Evolutionary conservation across 2,329 filamentous ascomycete genomes (phyloP).

Genomic region (Trichoderma afroharzianum): DNA sequence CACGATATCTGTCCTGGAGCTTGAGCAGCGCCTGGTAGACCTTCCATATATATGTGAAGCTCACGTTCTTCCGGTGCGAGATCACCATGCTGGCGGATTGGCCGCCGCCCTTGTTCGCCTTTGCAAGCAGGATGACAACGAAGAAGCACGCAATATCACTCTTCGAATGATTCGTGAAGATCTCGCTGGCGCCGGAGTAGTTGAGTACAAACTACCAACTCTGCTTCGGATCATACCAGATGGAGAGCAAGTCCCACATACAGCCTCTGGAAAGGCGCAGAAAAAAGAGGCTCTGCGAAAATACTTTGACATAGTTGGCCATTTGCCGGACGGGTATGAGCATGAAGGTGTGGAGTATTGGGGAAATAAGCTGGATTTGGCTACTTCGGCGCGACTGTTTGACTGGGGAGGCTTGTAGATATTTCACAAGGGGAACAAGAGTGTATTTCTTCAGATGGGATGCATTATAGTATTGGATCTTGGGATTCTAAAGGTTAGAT

Average conservation of each 20-base stretch:
- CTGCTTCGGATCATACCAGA: neutral
- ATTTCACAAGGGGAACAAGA: fast-evolving
- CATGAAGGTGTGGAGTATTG: neutral
- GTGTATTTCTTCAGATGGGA: neutral
- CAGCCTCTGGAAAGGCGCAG: neutral
- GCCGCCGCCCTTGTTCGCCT: neutral
- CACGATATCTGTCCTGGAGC: neutral
- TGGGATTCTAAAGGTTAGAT: neutral
- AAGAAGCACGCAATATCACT: neutral
- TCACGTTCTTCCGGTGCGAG: neutral
- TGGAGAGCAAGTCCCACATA: neutral
- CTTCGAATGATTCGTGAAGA: neutral
- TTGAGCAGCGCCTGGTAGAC: neutral
- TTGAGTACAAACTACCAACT: neutral
- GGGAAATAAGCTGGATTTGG: neutral
- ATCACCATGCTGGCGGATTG: neutral
- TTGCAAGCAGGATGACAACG: neutral
- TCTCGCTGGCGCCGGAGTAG: neutral
- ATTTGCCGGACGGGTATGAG: neutral
- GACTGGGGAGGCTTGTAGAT: neutral
- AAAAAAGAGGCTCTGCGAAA: neutral
- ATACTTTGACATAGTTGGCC: neutral
- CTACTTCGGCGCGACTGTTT: neutral
- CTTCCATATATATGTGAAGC: neutral
- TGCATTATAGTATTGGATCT: neutral